Conservation (phyloP, 2,329 filamentous ascomycete genomes). For the Lachnellula cervina region DNA sequence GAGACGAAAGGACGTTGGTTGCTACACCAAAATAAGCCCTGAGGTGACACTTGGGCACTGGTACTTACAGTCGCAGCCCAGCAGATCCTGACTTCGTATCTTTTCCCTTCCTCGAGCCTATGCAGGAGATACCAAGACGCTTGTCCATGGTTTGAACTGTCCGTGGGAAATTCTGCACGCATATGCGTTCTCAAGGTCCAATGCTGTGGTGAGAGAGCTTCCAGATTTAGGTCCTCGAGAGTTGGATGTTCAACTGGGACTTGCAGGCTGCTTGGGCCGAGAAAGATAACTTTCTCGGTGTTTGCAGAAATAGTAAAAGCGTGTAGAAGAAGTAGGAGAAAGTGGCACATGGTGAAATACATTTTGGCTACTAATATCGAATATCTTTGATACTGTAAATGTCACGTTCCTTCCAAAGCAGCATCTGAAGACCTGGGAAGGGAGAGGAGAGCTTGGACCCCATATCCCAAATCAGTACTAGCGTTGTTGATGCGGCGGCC, state of each 20-base stretch:
- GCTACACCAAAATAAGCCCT: constrained; percentile 45
- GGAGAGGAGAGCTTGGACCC: too few relatives aligned
- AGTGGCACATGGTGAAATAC: constrained; percentile 8
- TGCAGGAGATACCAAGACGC: constrained; percentile 78
- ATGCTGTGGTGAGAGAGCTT: constrained; percentile 55
- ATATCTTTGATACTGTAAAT: neutral
- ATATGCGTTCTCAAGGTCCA: constrained; percentile 59
- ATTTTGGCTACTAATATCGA: neutral
- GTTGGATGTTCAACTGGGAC: constrained; percentile 52
- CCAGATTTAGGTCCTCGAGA: constrained; percentile 57
- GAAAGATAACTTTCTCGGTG: constrained; percentile 87
- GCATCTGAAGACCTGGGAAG: too few relatives aligned
- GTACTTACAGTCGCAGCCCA: constrained; percentile 86
- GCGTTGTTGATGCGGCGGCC: too few relatives aligned
- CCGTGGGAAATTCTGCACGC: constrained; percentile 61
- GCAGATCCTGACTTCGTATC: constrained; percentile 89
- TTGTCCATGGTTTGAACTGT: constrained; percentile 47
- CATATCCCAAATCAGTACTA: too few relatives aligned
- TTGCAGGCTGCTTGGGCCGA: constrained; percentile 57
- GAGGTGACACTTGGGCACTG: neutral
- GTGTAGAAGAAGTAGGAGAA: constrained; percentile 17
- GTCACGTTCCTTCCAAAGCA: too few relatives aligned
- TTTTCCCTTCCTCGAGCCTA: constrained; percentile 60
- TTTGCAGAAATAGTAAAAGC: constrained; percentile 53
- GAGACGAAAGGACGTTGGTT: constrained; percentile 78